Base-by-base conservation (phyloP, 306 rosid species). In the Sicyos edulis region DNA sequence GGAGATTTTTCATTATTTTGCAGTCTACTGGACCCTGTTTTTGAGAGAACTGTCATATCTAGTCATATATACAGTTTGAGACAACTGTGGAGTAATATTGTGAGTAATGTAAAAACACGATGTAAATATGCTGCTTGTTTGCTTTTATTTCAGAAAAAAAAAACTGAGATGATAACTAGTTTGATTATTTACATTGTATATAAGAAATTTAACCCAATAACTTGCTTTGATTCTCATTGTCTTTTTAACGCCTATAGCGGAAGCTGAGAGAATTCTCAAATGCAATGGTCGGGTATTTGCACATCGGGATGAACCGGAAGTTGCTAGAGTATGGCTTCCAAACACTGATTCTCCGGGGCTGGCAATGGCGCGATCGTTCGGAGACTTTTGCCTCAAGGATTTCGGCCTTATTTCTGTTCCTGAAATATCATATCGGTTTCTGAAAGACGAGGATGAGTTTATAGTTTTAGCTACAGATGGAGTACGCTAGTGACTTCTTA, bases 321-420 rank as follows among this genome's bases (percentile, higher is more conserved):
- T 92, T 72, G 79, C 90, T 71, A 83, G 98, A 24, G 98, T 92
- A 79, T 92, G 98, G 98, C 82, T 92, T 62, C 98, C 98, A 59
- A 88, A 92, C 77, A 86, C 74, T 51, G 92, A 92, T 20, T 88
- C 98, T 55, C 98, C 98, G 15, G 98, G 98, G 74, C 92, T 92
- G 69, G 96, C 98, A 81, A 92, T 92, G 98, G 96, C 98, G 22
- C 83, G 98, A 16, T 96, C 98, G 45, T 90, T 92, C 52, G 98
- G 98, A 54, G 98, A 92, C 81, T 92, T 92, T 79, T 92, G 98
- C 78, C 92, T 92, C 34, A 90, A 92, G 82, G 98, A 92, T 84
- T 92, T 85, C n/a, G 98, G 96, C 66, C 79, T 92, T 37, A 92
- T 92, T 79, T 90, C 98, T 75, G 96, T 92, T 69, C 98, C 98